Base-by-base conservation (phyloP, 176 grass and related monocot genomes). In the Ensete glaucum region DNA sequence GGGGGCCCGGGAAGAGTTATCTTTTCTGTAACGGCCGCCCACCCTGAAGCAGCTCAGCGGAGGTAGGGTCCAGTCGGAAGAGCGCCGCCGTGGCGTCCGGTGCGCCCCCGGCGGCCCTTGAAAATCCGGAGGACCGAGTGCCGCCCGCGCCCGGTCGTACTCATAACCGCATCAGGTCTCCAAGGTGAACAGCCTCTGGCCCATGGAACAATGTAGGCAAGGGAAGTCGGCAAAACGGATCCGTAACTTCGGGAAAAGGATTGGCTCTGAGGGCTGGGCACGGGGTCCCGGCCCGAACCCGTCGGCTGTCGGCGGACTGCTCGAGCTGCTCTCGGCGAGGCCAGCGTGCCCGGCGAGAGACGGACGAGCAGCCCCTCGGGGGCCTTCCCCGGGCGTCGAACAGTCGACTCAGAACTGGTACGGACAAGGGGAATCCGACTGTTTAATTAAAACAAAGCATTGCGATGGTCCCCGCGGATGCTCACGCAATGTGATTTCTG, bases 101-200 rank as follows among this genome's bases (percentile, higher is more conserved):
- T 87, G 88, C 85, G 72, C 85, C 82, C 85, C 76, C 79, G 75
- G 79, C 82, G 79, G 82, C 82, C 86, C 79, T 12, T 88, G 82
- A 88, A 88, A 88, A 85, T 88, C 29, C 70, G 66, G 62, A 84
- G 73, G 85, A 88, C 78, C 79, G 71, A 81, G n/a, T n/a, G n/a
- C n/a, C n/a, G n/a, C n/a, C 27, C 27, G 27, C 77, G 73, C 78
- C 53, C 78, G 81, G 49, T 84, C 78, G 69, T 87, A 87, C 85
- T 82, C 85, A 90, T 87, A 90, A 90, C 82, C 85, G 79, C 85
- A 90, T 90, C 85, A 90, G 79, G 87, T 89, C 87, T 89, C 87
- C 84, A 89, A 89, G 83, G 80, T 89, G 83, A 86, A 89, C 73
- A 89, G 58, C 86, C 86, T 88, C 78, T 81, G 74, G 82, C 73